A percentile compares a stretch with the other conserved stretches of the same genome.
phyloP scores from a whole-genome alignment of 768 basidiomycete genomes.

The Lactifluus subvellereus region DNA sequence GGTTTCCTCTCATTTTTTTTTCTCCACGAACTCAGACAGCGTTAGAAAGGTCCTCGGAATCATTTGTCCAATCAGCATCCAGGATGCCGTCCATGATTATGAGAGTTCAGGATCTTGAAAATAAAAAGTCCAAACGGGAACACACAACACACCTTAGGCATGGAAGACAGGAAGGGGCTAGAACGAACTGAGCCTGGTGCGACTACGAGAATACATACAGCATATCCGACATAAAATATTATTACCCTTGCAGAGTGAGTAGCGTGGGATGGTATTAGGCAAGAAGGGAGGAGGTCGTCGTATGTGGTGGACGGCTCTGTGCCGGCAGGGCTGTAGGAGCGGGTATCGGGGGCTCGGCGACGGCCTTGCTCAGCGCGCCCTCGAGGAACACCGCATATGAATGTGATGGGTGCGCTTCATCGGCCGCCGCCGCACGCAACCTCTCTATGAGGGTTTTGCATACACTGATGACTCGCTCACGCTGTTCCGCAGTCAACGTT shows the following conservation, averaged over 20 bases:
- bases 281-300: background rate
- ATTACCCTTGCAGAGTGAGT: background rate
- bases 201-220: slow-evolving; percentile 1
- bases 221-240: background rate
- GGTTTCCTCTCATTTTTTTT: too few relatives aligned
- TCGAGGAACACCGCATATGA: slow-evolving; percentile 21
- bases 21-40: too few relatives aligned
- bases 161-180: background rate
- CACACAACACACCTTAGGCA: background rate
- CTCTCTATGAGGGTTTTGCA: background rate
- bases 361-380: slow-evolving; percentile 6
- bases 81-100: too few relatives aligned
- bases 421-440: slow-evolving; percentile 8
- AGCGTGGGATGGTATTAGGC: slow-evolving; percentile 3
- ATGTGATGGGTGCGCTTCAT: slow-evolving; percentile 14
- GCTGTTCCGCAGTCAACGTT: slow-evolving; percentile 8
- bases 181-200: background rate
- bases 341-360: slow-evolving; percentile 8
- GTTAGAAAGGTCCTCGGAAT: too few relatives aligned
- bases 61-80: too few relatives aligned
- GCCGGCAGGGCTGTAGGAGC: slow-evolving; percentile 38
- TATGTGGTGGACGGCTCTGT: background rate
- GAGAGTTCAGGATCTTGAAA: too few relatives aligned
- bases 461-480: background rate
- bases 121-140: background rate